Evolutionary conservation across 192 early-diverging fungal genomes (phyloP).

Genomic region (Lobosporangium transversale): DNA sequence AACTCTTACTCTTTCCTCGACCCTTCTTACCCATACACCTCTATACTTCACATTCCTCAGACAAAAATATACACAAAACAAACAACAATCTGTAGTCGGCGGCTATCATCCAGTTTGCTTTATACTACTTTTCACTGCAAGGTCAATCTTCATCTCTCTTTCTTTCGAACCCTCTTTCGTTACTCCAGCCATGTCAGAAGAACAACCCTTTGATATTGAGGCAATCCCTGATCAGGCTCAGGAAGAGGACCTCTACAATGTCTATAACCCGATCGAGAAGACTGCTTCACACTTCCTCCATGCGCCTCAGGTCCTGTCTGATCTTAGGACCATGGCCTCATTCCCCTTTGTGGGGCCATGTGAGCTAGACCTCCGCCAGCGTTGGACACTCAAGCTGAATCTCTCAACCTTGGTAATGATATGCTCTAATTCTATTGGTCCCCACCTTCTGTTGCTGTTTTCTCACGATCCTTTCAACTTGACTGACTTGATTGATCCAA

Average conservation of each 20-base stretch:
- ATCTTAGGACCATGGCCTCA: slow-evolving; percentile 19
- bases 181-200: slow-evolving; percentile 2
- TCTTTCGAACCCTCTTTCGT: neutral
- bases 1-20: no score
- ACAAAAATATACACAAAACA: no score
- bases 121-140: neutral
- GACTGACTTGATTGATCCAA: no score
- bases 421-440: neutral
- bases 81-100: no score
- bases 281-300: slow-evolving; percentile 35
- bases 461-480: no score
- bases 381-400: slow-evolving; percentile 10
- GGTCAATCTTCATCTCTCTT: no score
- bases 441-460: no score
- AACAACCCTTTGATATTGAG: slow-evolving; percentile 19
- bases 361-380: slow-evolving; percentile 18
- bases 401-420: slow-evolving; percentile 12
- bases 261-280: slow-evolving; percentile 13
- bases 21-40: no score
- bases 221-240: slow-evolving; percentile 16
- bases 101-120: no score
- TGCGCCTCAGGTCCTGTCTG: slow-evolving; percentile 14
- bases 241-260: slow-evolving; percentile 3
- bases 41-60: no score
- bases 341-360: slow-evolving; percentile 18